phyloP scores from a whole-genome alignment of 352 stramenopile genomes.

The Phytophthora sojae region DNA sequence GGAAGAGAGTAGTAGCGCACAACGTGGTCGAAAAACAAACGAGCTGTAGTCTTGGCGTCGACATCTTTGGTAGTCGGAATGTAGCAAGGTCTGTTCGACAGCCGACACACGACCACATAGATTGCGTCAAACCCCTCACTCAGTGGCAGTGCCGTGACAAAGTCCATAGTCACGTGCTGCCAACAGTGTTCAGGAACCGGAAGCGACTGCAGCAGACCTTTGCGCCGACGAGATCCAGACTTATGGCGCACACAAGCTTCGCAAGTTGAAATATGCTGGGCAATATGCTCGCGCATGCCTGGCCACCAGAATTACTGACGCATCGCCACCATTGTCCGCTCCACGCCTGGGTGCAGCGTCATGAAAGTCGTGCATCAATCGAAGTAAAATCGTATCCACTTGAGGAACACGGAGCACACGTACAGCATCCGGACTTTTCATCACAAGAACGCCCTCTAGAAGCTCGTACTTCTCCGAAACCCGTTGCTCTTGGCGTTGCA shows the following conservation, averaged over 20 bases:
- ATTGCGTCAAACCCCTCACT: slow-evolving; percentile 8
- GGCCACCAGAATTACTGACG: slow-evolving; percentile 9
- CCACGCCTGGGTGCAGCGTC: slow-evolving; percentile 5
- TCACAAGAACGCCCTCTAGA: background rate
- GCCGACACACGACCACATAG: slow-evolving; percentile 8
- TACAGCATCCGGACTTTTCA: slow-evolving; percentile 1
- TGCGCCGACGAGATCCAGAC: background rate
- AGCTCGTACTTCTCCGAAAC: background rate
- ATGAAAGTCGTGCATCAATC: slow-evolving; percentile 14
- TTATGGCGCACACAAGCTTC: background rate
- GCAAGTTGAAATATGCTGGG: background rate
- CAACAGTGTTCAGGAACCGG: background rate
- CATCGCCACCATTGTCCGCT: slow-evolving; percentile 1
- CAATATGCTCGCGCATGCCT: background rate
- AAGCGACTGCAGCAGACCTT: background rate
- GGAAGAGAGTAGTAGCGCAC: slow-evolving; percentile 4
- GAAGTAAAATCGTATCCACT: slow-evolving; percentile 1
- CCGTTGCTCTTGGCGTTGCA: background rate
- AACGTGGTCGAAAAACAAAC: slow-evolving; percentile 15
- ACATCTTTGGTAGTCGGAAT: slow-evolving; percentile 13
- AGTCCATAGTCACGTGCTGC: slow-evolving; percentile 5
- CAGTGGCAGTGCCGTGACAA: slow-evolving; percentile 6
- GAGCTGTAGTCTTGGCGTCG: slow-evolving; percentile 1
- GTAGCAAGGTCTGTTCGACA: slow-evolving; percentile 6
- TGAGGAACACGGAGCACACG: slow-evolving; percentile 2